Conservation (phyloP, 345 rosid genomes). For the Xanthoceras sorbifolium region DNA sequence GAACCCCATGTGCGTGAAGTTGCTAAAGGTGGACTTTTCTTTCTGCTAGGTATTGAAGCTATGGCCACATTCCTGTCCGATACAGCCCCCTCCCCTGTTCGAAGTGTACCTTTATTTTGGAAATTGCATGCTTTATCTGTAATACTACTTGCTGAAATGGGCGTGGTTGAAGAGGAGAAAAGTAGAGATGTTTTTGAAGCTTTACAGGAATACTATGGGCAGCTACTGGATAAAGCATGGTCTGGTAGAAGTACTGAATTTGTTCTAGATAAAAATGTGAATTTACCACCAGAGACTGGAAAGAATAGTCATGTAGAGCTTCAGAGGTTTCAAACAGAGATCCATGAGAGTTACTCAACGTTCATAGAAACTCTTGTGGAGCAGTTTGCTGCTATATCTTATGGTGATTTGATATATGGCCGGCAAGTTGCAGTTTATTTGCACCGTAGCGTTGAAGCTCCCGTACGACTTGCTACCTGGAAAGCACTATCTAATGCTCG, state of each 20-base stretch:
- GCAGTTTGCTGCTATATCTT: constrained; percentile 79
- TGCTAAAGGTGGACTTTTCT: constrained; percentile 77
- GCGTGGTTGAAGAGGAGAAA: constrained; percentile 66
- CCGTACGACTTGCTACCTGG: constrained; percentile 77
- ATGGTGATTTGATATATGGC: constrained; percentile 68
- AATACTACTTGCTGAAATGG: constrained; percentile 70
- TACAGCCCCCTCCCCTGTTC: constrained; percentile 48
- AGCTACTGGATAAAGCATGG: constrained; percentile 55
- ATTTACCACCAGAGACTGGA: constrained; percentile 22
- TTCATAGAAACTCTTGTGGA: constrained; percentile 76
- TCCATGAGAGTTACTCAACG: constrained; percentile 72
- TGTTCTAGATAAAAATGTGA: constrained; percentile 5
- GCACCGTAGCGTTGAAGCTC: constrained; percentile 64
- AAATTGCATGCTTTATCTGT: constrained; percentile 83
- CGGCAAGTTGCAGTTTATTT: constrained; percentile 78
- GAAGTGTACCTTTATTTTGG: constrained; percentile 68
- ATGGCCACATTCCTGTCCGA: constrained; percentile 41
- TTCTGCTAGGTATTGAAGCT: constrained; percentile 78
- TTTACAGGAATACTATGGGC: constrained; percentile 77
- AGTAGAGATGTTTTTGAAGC: constrained; percentile 59
- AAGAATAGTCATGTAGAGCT: constrained; percentile 32
- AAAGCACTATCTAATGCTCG: constrained; percentile 56
- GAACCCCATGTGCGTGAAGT: constrained; percentile 46
- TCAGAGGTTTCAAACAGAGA: constrained; percentile 67
- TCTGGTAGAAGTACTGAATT: constrained; percentile 17